Conservation (phyloP, 192 early-diverging fungal species). For the Neocallimastix lanati region DNA sequence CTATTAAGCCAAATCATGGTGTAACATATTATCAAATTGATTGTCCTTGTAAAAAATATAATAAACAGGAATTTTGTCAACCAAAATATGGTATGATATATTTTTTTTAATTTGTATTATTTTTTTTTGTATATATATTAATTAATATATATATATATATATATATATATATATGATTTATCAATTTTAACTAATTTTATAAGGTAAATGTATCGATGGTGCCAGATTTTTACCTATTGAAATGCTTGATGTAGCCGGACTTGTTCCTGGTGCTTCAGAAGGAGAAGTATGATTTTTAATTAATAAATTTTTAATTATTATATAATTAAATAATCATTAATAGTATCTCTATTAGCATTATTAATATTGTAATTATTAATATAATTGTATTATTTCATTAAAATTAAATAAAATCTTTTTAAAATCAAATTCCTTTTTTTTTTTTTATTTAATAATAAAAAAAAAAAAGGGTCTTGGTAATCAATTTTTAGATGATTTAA, state of each 20-base stretch:
- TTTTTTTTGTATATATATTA: no score
- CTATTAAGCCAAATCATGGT: constrained; percentile 66
- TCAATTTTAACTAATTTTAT: no score
- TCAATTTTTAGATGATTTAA: constrained; percentile 62
- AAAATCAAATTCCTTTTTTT: no score
- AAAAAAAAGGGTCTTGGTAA: constrained; percentile 43
- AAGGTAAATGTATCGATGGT: constrained; percentile 47
- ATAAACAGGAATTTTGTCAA: constrained; percentile 30
- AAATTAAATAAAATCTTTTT: no score
- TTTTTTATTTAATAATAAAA: no score
- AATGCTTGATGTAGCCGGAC: constrained; percentile 62
- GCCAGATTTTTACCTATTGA: constrained; percentile 46
- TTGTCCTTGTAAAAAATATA: constrained; percentile 47
- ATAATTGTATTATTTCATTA: no score
- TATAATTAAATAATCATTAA: no score
- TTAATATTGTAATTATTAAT: no score
- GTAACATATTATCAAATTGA: constrained; percentile 51
- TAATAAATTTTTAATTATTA: constrained; percentile 1
- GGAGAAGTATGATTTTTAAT: constrained; percentile 16
- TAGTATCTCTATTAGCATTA: no score
- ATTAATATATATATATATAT: no score
- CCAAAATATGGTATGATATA: constrained; percentile 47
- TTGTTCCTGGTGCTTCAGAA: constrained; percentile 63
- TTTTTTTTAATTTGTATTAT: no score
- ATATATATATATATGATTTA: no score